Base-by-base conservation (phyloP, 257 asterid genomes). In the Capsicum pubescens region DNA sequence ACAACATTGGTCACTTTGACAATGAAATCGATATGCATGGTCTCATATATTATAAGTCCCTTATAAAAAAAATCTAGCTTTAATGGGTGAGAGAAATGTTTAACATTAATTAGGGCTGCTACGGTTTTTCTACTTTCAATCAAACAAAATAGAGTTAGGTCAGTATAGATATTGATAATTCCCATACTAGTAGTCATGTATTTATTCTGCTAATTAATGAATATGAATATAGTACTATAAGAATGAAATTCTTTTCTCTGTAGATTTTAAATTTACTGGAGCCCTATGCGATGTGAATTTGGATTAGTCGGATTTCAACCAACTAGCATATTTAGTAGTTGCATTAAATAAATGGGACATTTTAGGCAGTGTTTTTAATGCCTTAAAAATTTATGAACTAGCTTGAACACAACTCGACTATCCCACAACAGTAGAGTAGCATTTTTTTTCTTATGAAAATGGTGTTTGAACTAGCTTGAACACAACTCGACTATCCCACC, bases 1-100 rank as follows among this genome's bases (percentile, higher is more conserved):
- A 93, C 87, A 91, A 90, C 90, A 91, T 91, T 79, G 94, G 94
- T 3, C 94, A 91, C 89, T 91, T 91, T 35, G 93, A 91, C 88
- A 91, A 91, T 44, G 94, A 91, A 82, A 91, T 91, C 14, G 94
- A 91, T 82, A 89, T 91, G 93, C 89, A 26, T 0, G 94, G 93
- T 1, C 92, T 91, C 4, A 72, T 19, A 72, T 74, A 74, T 50
- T 72, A 72, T 19, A 12, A 39, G 12, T 48, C 1, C 81, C 63
- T 76, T 52, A 14, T n/a, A 52, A 7, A 26, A 50, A 76, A 74
- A 21, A 21, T 74, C 19, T 21, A 52, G 36, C 50, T 74, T 0
- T 12, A 36, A 19, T 26, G 14, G 21, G 6, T 21, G 61, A 12
- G 44, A 6, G 52, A 50, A 52, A 52, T 15, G 13, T 32, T 76